A percentile compares a stretch with the other conserved stretches of the same genome.
These are phyloP conservation scores for Colletotrichum sp. DNA, from an alignment of 2,329 filamentous ascomycete species.

Conservation along the genomic window DNA sequence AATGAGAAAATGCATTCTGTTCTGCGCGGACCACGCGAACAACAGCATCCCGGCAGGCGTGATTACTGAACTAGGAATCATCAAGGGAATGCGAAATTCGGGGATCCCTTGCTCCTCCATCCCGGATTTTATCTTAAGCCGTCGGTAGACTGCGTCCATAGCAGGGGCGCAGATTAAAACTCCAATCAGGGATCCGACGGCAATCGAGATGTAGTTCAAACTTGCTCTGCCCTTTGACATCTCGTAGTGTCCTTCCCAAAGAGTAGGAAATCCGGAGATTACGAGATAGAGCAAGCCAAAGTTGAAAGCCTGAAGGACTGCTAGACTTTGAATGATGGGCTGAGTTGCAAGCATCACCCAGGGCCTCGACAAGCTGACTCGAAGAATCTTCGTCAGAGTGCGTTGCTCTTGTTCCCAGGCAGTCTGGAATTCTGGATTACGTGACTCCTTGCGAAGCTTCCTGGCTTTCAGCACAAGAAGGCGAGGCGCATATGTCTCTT, in stretches of 20 bases:
- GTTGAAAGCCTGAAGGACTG: slow-evolving; percentile 60
- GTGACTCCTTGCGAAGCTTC: slow-evolving; percentile 35
- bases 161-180: slow-evolving; percentile 49
- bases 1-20: slow-evolving; percentile 55
- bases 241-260: slow-evolving; percentile 62
- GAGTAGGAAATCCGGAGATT: slow-evolving; percentile 63
- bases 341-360: slow-evolving; percentile 62
- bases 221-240: slow-evolving; percentile 63
- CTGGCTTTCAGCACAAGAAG: slow-evolving; percentile 38
- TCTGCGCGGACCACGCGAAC: slow-evolving; percentile 50
- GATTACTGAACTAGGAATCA: slow-evolving; percentile 52
- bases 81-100: slow-evolving; percentile 55
- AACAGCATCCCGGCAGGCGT: slow-evolving; percentile 39
- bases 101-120: slow-evolving; percentile 41
- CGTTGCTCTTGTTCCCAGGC: slow-evolving; percentile 40
- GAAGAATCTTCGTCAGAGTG: slow-evolving; percentile 28
- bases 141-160: slow-evolving; percentile 45
- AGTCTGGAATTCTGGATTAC: slow-evolving; percentile 35
- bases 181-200: slow-evolving; percentile 65
- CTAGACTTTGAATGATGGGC: slow-evolving; percentile 62
- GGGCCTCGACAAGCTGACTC: slow-evolving; percentile 54
- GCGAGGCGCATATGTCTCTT: slow-evolving; percentile 42
- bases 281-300: slow-evolving; percentile 70
- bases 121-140: slow-evolving; percentile 27
- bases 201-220: slow-evolving; percentile 68